phyloP scores from a whole-genome alignment of 805 yeast genomes.

The Teunomyces gatunensis region DNA sequence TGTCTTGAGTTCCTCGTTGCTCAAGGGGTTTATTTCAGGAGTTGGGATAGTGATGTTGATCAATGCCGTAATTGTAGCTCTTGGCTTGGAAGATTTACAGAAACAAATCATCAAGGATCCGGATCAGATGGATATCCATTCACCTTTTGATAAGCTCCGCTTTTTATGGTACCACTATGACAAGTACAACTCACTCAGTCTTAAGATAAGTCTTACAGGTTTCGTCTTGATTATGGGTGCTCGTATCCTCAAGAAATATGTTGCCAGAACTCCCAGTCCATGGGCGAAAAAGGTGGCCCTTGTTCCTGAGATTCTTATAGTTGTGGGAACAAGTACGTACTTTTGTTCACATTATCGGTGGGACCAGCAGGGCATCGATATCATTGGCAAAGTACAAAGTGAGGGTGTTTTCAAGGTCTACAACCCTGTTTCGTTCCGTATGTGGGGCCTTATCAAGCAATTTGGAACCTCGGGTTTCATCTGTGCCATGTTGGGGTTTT shows the following conservation, averaged over 20 bases:
- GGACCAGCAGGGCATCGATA: conserved; percentile 53
- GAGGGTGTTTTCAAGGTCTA: conserved; percentile 42
- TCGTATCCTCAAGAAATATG: conserved; percentile 38
- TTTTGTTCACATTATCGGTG: conserved; percentile 49
- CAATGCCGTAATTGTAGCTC: conserved; percentile 68
- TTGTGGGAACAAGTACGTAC: conserved; percentile 61
- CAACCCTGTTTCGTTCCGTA: conserved; percentile 54
- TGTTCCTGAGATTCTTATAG: conserved; percentile 81
- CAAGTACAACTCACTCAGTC: conserved; percentile 56
- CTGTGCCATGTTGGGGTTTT: conserved; percentile 83
- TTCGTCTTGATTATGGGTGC: conserved; percentile 47
- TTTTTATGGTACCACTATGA: conserved; percentile 52
- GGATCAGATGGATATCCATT: conserved; percentile 37
- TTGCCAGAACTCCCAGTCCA: conserved; percentile 13
- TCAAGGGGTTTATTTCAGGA: conserved; percentile 44
- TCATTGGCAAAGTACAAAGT: conserved; percentile 66
- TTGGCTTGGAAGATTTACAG: conserved; percentile 58
- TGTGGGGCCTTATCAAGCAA: conserved; percentile 50
- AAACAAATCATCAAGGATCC: conserved; percentile 36
- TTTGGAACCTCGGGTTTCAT: conserved; percentile 68
- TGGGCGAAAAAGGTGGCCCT: conserved; percentile 46
- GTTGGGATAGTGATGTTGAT: conserved; percentile 45
- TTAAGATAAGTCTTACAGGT: conserved; percentile 54
- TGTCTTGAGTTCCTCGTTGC: conserved; percentile 37
- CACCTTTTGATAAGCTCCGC: conserved; percentile 66